Base-by-base conservation (phyloP, 1,139 yeast genomes). In the Scheffersomyces illinoinensis region DNA sequence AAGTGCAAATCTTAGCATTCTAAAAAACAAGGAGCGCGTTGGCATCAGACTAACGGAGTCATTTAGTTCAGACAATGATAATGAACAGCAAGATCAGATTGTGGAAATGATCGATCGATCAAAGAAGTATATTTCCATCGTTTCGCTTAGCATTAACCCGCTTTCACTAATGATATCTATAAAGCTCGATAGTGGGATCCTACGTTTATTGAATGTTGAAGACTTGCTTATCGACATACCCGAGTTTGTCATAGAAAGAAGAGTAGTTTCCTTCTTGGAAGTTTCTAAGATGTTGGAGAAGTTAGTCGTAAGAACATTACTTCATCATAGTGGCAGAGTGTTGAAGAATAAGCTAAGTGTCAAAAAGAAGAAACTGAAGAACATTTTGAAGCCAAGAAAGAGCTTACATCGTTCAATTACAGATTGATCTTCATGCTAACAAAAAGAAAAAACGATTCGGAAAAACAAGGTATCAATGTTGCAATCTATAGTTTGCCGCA, bases 51-150 rank as follows among this genome's bases (percentile, higher is more conserved):
- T 47, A 17, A 48, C 51, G 3, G 51, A 48, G 26, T 48, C 51
- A 17, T 48, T 48, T 24, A 48, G 21, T 48, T 48, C 51, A 20
- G 51, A 48, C n/a, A 24, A 21, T 2, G 68, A 65, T 6, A 61
- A 67, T 50, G 76, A 73, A 19, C 61, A 67, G 50, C 79, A 78
- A 48, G 76, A 74, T n/a, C 84, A 82, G 52, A 70, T 85, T 24
- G 81, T 81, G 51, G 80, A 81, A 58, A 88, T 89, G 92, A 72
- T 88, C 5, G 72, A 75, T 43, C 74, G 93, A 60, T 86, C 93
- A 1, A 80, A 86, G 50, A 82, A 81, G 59, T 88, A 79, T 66
- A 74, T 87, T 66, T 85, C 87, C 65, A 82, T 89, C 58, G 80
- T 82, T 43, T 74, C 80, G 10, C 74, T 89, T 62, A 74, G 71